phyloP scores from a whole-genome alignment of 2,329 filamentous ascomycete genomes.

The Aspergillus novofumigatus region DNA sequence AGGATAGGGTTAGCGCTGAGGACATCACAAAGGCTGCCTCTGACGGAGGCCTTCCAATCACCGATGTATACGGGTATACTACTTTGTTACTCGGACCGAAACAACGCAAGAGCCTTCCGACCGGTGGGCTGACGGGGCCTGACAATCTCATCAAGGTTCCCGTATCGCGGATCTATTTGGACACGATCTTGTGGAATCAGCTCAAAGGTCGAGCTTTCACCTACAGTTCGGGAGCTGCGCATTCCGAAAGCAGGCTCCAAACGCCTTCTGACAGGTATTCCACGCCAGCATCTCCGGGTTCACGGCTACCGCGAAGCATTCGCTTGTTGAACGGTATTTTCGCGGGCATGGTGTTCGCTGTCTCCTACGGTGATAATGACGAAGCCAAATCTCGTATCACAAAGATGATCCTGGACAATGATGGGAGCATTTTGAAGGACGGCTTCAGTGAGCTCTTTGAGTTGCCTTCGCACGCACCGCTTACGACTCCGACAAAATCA shows the following conservation, averaged over 20 bases:
- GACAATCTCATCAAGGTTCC: constrained; percentile 39
- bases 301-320: constrained; percentile 44
- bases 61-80: constrained; percentile 42
- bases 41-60: constrained; percentile 27
- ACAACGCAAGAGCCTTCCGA: constrained; percentile 40
- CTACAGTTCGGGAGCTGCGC: constrained; percentile 18
- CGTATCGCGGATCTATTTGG: constrained; percentile 44
- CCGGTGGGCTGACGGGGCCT: constrained; percentile 22
- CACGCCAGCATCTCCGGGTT: constrained; percentile 45
- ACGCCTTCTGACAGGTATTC: constrained; percentile 39
- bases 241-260: constrained; percentile 21
- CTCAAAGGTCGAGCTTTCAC: constrained; percentile 40
- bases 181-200: constrained; percentile 44
- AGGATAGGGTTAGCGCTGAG: constrained; percentile 29
- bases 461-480: constrained; percentile 25
- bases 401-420: constrained; percentile 63
- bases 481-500: constrained; percentile 27
- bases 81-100: constrained; percentile 41
- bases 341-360: constrained; percentile 77
- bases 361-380: constrained; percentile 64
- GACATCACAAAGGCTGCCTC: constrained; percentile 22
- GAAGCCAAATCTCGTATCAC: constrained; percentile 56
- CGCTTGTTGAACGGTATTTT: constrained; percentile 54
- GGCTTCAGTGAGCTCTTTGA: constrained; percentile 83
- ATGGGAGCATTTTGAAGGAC: constrained; percentile 65